phyloP scores from a whole-genome alignment of 129 eudicot genomes.

The Solidago caesia region DNA sequence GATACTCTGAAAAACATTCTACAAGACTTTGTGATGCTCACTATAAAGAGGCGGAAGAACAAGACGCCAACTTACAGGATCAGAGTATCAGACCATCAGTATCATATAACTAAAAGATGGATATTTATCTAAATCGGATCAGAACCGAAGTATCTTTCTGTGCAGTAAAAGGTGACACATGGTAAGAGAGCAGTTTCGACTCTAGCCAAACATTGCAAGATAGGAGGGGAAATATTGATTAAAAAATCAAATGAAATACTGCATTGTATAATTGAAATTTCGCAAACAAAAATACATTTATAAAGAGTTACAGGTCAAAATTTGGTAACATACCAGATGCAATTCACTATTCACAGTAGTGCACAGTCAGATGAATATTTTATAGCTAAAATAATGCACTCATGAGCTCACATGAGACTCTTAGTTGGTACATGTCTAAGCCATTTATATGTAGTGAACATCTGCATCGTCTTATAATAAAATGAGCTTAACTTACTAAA shows the following conservation, averaged over 20 bases:
- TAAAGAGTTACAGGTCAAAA: conserved; percentile 29
- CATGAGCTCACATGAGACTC: conserved; percentile 21
- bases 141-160: not conserved
- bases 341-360: conserved; percentile 9
- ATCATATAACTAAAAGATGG: not conserved
- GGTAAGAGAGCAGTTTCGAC: not conserved
- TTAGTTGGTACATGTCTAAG: conserved; percentile 26
- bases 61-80: not conserved
- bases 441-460: conserved; percentile 17
- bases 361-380: conserved; percentile 20
- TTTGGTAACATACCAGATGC: conserved; percentile 24
- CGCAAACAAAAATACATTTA: conserved; percentile 23
- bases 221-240: not conserved
- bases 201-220: not conserved
- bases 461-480: conserved; percentile 25
- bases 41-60: not conserved
- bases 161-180: not conserved
- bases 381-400: conserved; percentile 20
- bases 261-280: not conserved
- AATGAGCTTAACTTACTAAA: conserved; percentile 21
- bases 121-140: not conserved
- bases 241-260: not conserved
- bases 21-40: not conserved
- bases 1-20: not conserved
- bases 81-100: too few relatives aligned